A percentile compares a stretch with the other conserved stretches of the same genome.
Conservation (phyloP, 352 stramenopile genomes). For the Albugo candida region DNA sequence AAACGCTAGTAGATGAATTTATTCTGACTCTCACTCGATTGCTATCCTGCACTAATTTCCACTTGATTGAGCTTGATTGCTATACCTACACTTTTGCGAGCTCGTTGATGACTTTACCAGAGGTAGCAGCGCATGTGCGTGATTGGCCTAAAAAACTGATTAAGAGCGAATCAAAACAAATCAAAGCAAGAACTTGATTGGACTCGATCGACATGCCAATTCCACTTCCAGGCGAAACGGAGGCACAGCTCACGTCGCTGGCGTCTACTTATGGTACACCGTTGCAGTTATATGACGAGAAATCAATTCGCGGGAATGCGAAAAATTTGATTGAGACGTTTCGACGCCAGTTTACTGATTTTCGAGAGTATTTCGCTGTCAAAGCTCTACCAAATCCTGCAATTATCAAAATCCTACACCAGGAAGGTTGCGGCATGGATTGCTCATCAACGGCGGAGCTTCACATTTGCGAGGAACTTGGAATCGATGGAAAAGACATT, state of each 20-base stretch:
- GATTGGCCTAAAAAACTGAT: too few species aligned
- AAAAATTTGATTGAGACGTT: slow-evolving; percentile 48
- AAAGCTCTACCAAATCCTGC: slow-evolving; percentile 81
- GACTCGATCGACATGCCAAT: background rate
- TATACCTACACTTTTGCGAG: too few species aligned
- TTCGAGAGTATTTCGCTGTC: slow-evolving; percentile 78
- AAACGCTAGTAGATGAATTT: too few species aligned
- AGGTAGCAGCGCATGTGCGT: too few species aligned
- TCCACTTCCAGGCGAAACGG: background rate
- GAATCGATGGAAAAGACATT: slow-evolving; percentile 47
- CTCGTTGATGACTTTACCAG: too few species aligned
- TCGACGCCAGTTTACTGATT: slow-evolving; percentile 53
- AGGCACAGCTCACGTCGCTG: slow-evolving; percentile 38
- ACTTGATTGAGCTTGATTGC: too few species aligned
- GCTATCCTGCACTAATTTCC: too few species aligned
- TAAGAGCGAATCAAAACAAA: too few species aligned
- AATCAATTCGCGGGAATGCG: slow-evolving; percentile 66
- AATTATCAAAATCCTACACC: slow-evolving; percentile 61
- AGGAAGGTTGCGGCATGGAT: slow-evolving; percentile 79
- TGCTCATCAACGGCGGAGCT: slow-evolving; percentile 76
- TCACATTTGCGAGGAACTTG: slow-evolving; percentile 52
- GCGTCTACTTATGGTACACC: slow-evolving; percentile 60
- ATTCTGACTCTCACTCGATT: too few species aligned
- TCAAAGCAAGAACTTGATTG: too few species aligned
- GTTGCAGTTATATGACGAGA: slow-evolving; percentile 78